Evolutionary conservation across 768 basidiomycete genomes (phyloP), one percentile per base, ranked within the genome.

Genomic region (Cantharellus cinnabarinus): DNA sequence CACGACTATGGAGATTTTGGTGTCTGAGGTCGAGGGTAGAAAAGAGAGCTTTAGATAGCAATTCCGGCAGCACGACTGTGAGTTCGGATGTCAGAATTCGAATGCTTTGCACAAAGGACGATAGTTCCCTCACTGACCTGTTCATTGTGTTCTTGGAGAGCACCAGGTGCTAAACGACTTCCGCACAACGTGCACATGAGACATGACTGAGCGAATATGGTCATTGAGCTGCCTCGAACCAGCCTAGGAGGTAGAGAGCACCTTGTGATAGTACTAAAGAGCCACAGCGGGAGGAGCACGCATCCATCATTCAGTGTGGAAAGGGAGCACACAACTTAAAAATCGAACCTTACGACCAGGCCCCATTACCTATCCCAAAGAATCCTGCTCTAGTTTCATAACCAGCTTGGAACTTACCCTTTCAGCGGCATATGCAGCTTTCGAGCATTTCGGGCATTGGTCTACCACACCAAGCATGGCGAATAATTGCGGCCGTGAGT

Each of bases 161-260:
- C 77, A 59, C 77, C 71, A 0, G 88, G 86, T 66, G 89, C 88
- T 10, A 93, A 74, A 41, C 85, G 74, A 68, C 86, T 88, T 65
- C 75, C 78, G 68, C 89, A 93, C 7, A 71, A 73, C 58, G 74
- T 81, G 67, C 89, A 93, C 15, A 82, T 75, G 50, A 93, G 74
- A 71, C 89, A 93, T 34, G 79, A 80, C 75, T 85, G 88, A 70
- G 88, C 85, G 66, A 87, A 90, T 48, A 86, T 74, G 85, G 86
- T 64, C 37, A 37, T 42, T 59, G 41, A 58, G 57, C 54, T 37
- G 10, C 58, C 50, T 59, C 56, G 7, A 37, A 54, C 38, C 35
- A 14, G 10, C 10, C 38, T 7, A 54, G 38, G 7, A 10, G 7
- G 52, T 10, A 7, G 7, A 37, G 35, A 10, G 52, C 38, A 37